phyloP scores from a whole-genome alignment of 2,329 filamentous ascomycete species.

The Madurella mycetomatis region DNA sequence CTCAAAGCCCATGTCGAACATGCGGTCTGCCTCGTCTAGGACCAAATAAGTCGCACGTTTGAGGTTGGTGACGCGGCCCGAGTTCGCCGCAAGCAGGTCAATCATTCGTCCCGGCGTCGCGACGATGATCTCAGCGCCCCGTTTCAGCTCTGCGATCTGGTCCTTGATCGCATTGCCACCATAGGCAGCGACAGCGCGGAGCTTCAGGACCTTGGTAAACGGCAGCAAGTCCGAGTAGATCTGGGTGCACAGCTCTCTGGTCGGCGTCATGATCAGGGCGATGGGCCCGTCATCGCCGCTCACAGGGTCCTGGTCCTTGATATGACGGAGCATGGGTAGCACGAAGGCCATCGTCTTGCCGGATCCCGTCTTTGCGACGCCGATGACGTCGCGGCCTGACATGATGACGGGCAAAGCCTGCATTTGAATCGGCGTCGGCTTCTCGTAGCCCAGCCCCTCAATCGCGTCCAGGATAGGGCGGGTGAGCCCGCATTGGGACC shows the following conservation, averaged over 20 bases:
- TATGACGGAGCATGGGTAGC: slow-evolving; percentile 95
- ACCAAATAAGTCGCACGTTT: slow-evolving; percentile 89
- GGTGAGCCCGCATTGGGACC: slow-evolving; percentile 90
- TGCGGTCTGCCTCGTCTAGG: slow-evolving; percentile 93
- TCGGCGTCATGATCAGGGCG: slow-evolving; percentile 86
- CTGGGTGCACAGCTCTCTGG: slow-evolving; percentile 86
- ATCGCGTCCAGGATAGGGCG: slow-evolving; percentile 84
- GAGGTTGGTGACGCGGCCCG: slow-evolving; percentile 89
- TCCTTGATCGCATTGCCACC: slow-evolving; percentile 95
- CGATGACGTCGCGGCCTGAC: slow-evolving; percentile 92
- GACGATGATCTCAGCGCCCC: slow-evolving; percentile 90
- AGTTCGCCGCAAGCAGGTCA: slow-evolving; percentile 87
- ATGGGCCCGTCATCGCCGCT: slow-evolving; percentile 84
- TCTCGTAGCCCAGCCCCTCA: slow-evolving; percentile 73
- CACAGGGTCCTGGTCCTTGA: slow-evolving; percentile 83
- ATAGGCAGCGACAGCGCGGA: slow-evolving; percentile 88
- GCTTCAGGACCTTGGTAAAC: slow-evolving; percentile 79
- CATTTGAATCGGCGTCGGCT: slow-evolving; percentile 88
- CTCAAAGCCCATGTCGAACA: slow-evolving; percentile 99
- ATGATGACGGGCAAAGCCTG: slow-evolving; percentile 94
- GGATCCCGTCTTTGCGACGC: slow-evolving; percentile 94
- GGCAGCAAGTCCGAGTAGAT: slow-evolving; percentile 94
- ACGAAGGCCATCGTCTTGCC: slow-evolving; percentile 96
- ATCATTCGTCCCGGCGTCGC: slow-evolving; percentile 95
- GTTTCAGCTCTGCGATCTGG: slow-evolving; percentile 93